Conservation (phyloP, 768 basidiomycete genomes). For the Podaxis pistillaris region DNA sequence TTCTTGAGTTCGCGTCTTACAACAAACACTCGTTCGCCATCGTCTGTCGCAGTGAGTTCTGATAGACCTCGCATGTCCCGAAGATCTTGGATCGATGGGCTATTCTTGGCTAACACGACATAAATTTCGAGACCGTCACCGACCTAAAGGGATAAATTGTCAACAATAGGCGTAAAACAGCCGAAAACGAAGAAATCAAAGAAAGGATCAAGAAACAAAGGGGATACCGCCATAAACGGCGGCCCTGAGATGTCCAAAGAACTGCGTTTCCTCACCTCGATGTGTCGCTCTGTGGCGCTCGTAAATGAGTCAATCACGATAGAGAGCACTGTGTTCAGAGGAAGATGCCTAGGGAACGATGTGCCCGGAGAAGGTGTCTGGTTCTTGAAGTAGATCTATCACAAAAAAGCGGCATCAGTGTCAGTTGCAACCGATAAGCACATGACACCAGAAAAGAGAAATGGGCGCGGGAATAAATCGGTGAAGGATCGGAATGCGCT, state of each 20-base stretch:
- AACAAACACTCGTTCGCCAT: conserved; percentile 76
- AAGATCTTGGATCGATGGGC: conserved; percentile 53
- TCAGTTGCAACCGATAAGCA: conserved; percentile 13
- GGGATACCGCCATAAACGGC: not conserved
- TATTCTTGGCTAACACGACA: conserved; percentile 73
- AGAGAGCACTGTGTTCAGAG: conserved; percentile 73
- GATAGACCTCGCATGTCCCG: conserved; percentile 53
- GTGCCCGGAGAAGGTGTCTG: conserved; percentile 73
- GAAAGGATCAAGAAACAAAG: not conserved
- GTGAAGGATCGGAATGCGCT: conserved; percentile 41
- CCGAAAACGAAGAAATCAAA: conserved; percentile 14
- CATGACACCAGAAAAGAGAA: conserved; percentile 22
- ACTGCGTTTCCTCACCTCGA: conserved; percentile 62
- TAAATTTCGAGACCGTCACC: conserved; percentile 95
- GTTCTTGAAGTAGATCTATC: conserved; percentile 97
- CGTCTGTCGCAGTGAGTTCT: conserved; percentile 59
- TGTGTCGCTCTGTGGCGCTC: conserved; percentile 96
- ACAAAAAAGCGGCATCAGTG: conserved; percentile 23
- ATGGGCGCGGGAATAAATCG: conserved; percentile 41
- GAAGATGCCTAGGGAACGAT: conserved; percentile 77
- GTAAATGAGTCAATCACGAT: conserved; percentile 97
- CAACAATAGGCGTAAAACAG: conserved; percentile 11
- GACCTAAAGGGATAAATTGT: conserved; percentile 49
- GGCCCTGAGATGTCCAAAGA: conserved; percentile 13
- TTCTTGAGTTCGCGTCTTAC: conserved; percentile 80